phyloP scores from a whole-genome alignment of 352 stramenopile genomes.

The Aphanomyces astaci region DNA sequence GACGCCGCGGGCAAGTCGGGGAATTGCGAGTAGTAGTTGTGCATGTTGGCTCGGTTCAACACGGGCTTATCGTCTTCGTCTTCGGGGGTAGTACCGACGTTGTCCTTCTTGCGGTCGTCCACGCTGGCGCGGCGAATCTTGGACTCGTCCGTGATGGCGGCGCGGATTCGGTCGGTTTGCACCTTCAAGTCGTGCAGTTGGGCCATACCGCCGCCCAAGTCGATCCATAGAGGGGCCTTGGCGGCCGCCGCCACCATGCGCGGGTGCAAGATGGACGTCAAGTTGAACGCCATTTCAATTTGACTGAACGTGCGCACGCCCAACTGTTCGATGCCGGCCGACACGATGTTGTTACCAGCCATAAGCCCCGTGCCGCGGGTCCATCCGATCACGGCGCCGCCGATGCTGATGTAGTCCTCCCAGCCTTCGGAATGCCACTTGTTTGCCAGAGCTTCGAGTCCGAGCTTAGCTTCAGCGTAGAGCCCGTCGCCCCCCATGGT shows the following conservation, averaged over 20 bases:
- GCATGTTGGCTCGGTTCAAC: conserved; percentile 54
- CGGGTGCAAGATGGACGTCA: conserved; percentile 74
- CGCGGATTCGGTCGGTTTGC: conserved; percentile 26
- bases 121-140: conserved; percentile 41
- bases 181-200: conserved; percentile 59
- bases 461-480: conserved; percentile 85
- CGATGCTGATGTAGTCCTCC: conserved; percentile 77
- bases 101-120: conserved; percentile 37
- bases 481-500: conserved; percentile 80
- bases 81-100: conserved; percentile 25
- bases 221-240: conserved; percentile 63
- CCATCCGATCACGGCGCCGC: conserved; percentile 82
- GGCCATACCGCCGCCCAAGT: conserved; percentile 73
- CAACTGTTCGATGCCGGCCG: conserved; percentile 68
- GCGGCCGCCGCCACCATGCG: conserved; percentile 63
- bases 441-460: conserved; percentile 75
- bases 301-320: conserved; percentile 80
- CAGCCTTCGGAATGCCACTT: conserved; percentile 84
- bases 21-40: conserved; percentile 68
- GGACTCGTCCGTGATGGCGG: conserved; percentile 42
- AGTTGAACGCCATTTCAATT: conserved; percentile 84
- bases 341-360: conserved; percentile 83
- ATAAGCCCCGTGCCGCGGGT: conserved; percentile 82
- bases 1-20: conserved; percentile 40
- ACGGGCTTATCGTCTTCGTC: conserved; percentile 28